Base-by-base conservation (phyloP, 306 rosid species). In the Inga laurina region DNA sequence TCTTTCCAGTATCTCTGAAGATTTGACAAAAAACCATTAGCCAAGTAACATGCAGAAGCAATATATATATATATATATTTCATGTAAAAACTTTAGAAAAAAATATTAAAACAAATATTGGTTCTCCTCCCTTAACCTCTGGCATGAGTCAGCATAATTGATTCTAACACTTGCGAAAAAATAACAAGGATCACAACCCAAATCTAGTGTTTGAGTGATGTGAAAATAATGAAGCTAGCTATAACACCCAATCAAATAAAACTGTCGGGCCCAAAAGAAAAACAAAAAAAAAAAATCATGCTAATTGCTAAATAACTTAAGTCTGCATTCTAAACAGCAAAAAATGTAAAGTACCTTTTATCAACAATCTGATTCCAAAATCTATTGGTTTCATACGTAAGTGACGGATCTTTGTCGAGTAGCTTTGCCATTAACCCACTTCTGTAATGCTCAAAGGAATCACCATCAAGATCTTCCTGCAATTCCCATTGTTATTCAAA, bases 391-490 rank as follows among this genome's bases (percentile, higher is more conserved):
- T 96, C 94, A 46, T 92, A 91, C 30, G 88, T 65, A 77, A 96
- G 99, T 69, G 97, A 93, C 35, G 98, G 93, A 88, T 92, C 99
- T 86, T 96, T 96, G 93, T 93, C 99, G 86, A 96, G 86, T 78
- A 96, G 90, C 91, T 89, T 93, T 24, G 90, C 94, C 86, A 91
- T 62, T 62, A 96, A 82, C 27, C 98, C 98, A 81, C 80, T 93
- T 89, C 76, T 96, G 74, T 91, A 96, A 83, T 92, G 87, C 87
- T 90, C 97, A 82, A 96, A 96, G 51, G 97, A 87, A 79, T 81
- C 86, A 16, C 75, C 91, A 74, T 96, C 99, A 62, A 96, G 94
- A 75, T 86, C 93, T 70, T 85, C 92, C 99, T 96, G 90, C 88
- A 88, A 84, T 83, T 27, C 84, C 62, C 71, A 65, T 32, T 14